phyloP scores from a whole-genome alignment of 2,329 filamentous ascomycete species.

The Zymoseptoria passerinii region DNA sequence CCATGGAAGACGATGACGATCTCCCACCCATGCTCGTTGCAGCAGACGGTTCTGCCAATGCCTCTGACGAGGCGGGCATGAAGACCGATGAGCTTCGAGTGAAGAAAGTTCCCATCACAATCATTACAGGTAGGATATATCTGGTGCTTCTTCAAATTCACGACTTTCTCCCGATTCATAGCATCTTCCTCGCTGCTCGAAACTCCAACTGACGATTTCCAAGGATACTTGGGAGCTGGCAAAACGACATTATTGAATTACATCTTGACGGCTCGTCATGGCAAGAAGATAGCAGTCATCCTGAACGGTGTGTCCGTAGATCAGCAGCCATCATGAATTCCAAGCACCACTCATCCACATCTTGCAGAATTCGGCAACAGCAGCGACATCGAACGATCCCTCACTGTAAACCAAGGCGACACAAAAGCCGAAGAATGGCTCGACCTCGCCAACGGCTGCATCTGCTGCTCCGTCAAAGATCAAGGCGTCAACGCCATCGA shows the following conservation, averaged over 20 bases:
- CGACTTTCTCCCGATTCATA: not conserved
- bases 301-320: slow-evolving; percentile 60
- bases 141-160: not conserved
- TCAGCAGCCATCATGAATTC: not conserved
- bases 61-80: slow-evolving; percentile 18
- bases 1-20: slow-evolving; percentile 58
- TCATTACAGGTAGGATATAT: slow-evolving; percentile 60
- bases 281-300: slow-evolving; percentile 96
- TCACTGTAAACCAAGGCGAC: slow-evolving; percentile 73
- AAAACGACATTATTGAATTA: slow-evolving; percentile 96
- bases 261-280: slow-evolving; percentile 87
- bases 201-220: not conserved
- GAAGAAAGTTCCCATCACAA: slow-evolving; percentile 72
- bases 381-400: slow-evolving; percentile 87
- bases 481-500: slow-evolving; percentile 91
- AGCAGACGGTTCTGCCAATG: slow-evolving; percentile 28
- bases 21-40: slow-evolving; percentile 55
- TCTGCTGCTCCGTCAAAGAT: slow-evolving; percentile 98
- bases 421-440: slow-evolving; percentile 87
- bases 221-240: slow-evolving; percentile 87
- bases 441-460: slow-evolving; percentile 90
- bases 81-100: slow-evolving; percentile 29
- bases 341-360: not conserved
- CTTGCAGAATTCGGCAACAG: slow-evolving; percentile 39
- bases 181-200: too few species aligned